These are phyloP conservation scores for Podaxis sp. DNA, from an alignment of 768 basidiomycete species.

Conservation along the genomic window DNA sequence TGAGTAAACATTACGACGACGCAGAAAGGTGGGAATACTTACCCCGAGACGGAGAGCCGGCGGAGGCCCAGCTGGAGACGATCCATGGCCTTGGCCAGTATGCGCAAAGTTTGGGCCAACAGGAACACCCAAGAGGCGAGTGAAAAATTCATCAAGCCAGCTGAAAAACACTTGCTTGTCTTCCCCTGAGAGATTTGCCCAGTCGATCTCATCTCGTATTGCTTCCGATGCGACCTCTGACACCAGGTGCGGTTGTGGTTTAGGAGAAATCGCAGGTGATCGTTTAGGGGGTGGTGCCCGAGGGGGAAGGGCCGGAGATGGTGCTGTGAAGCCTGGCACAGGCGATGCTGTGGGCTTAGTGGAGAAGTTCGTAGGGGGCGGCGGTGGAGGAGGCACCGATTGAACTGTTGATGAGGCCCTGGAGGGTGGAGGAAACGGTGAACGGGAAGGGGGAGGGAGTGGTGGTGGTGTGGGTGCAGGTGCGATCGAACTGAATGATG, in stretches of 20 bases:
- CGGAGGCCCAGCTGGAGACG: not conserved
- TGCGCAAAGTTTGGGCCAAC: constrained; percentile 5
- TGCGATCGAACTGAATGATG: constrained; percentile 10
- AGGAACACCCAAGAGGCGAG: constrained; percentile 26
- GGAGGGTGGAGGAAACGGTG: constrained; percentile 11
- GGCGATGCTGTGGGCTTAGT: constrained; percentile 13
- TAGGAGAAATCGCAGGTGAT: constrained; percentile 5
- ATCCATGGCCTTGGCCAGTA: constrained; percentile 8
- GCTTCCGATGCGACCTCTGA: not conserved
- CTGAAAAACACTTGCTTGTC: constrained; percentile 72
- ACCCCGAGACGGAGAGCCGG: constrained; percentile 20
- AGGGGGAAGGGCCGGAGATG: constrained; percentile 20
- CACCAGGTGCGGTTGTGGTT: not conserved
- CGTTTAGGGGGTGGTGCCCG: constrained; percentile 15
- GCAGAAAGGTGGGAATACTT: constrained; percentile 12
- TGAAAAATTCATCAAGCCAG: constrained; percentile 83
- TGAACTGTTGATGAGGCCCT: not conserved
- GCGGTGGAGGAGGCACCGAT: constrained; percentile 6
- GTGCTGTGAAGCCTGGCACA: constrained; percentile 16
- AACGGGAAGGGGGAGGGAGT: constrained; percentile 6
- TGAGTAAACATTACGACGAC: not conserved
- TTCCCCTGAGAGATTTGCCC: constrained; percentile 59
- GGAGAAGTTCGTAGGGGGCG: constrained; percentile 12
- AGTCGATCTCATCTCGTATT: constrained; percentile 44
- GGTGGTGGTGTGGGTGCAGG: constrained; percentile 9